These are phyloP conservation scores for Saccharomyces jurei DNA, from an alignment of 805 yeast species.

Conservation along the genomic window DNA sequence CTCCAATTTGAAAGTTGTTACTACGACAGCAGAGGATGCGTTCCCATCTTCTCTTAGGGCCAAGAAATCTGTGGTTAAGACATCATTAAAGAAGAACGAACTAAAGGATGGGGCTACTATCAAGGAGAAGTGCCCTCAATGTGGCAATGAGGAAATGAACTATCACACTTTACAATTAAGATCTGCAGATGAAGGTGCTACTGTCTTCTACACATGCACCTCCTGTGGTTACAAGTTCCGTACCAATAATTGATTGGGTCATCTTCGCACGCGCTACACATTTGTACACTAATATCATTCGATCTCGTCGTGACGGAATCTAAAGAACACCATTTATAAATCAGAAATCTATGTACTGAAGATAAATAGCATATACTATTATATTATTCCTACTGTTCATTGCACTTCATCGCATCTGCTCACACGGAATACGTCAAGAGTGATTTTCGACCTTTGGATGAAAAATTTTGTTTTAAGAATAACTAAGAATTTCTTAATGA, in stretches of 20 bases:
- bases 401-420: not conserved
- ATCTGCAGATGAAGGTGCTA: conserved; percentile 99
- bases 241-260: conserved; percentile 61
- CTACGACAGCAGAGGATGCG: conserved; percentile 84
- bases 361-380: not conserved
- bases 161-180: conserved; percentile 94
- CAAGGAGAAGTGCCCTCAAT: conserved; percentile 96
- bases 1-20: conserved; percentile 74
- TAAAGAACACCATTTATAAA: not conserved
- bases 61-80: conserved; percentile 85
- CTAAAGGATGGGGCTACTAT: conserved; percentile 93
- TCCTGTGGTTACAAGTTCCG: conserved; percentile 88
- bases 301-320: not conserved
- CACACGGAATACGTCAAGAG: not conserved
- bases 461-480: not conserved
- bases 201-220: conserved; percentile 95
- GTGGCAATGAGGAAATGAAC: conserved; percentile 97
- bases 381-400: not conserved
- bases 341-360: not conserved
- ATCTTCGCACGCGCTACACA: not conserved
- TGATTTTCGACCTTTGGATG: not conserved
- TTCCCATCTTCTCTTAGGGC: conserved; percentile 80
- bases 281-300: not conserved
- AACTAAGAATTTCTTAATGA: not conserved
- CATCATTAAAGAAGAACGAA: conserved; percentile 66